phyloP scores from a whole-genome alignment of 495 filamentous ascomycete genomes.

The Penicillium chermesinum region DNA sequence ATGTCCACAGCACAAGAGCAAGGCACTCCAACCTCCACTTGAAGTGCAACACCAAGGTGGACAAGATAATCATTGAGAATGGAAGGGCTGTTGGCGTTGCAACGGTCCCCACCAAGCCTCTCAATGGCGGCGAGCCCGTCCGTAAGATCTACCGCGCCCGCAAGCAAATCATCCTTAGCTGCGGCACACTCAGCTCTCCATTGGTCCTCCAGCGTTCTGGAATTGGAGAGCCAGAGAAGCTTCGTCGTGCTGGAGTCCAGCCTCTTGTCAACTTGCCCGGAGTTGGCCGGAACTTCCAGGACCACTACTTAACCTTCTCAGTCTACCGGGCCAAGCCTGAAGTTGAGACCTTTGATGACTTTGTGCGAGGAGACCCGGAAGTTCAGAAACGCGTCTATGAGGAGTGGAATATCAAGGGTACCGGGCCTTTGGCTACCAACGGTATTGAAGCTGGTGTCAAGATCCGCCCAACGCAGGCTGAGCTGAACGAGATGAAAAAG shows the following conservation, averaged over 20 bases:
- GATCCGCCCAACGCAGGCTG: conserved; percentile 64
- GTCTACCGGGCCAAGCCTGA: conserved; percentile 71
- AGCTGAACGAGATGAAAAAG: conserved; percentile 60
- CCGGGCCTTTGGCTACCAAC: conserved; percentile 75
- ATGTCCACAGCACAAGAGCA: conserved; percentile 63
- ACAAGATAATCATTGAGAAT: conserved; percentile 72
- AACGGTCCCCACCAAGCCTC: conserved; percentile 50
- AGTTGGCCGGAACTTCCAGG: conserved; percentile 79
- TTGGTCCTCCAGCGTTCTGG: conserved; percentile 73
- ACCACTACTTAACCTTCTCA: conserved; percentile 79
- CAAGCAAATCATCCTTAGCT: conserved; percentile 74
- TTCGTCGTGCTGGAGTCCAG: conserved; percentile 63
- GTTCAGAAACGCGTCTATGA: conserved; percentile 65
- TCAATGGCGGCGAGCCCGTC: conserved; percentile 42
- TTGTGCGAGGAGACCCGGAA: conserved; percentile 66
- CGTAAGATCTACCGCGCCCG: conserved; percentile 60
- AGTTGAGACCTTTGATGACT: conserved; percentile 76
- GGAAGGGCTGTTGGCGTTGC: conserved; percentile 60
- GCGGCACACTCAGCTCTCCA: conserved; percentile 74
- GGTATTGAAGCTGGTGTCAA: conserved; percentile 83
- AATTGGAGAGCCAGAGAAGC: conserved; percentile 66
- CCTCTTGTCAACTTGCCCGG: conserved; percentile 74
- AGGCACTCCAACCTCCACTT: conserved; percentile 68
- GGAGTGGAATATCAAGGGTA: conserved; percentile 76
- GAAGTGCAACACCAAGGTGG: conserved; percentile 75